phyloP scores from a whole-genome alignment of 176 grass and related monocot genomes.

The Oryza glumipatula region DNA sequence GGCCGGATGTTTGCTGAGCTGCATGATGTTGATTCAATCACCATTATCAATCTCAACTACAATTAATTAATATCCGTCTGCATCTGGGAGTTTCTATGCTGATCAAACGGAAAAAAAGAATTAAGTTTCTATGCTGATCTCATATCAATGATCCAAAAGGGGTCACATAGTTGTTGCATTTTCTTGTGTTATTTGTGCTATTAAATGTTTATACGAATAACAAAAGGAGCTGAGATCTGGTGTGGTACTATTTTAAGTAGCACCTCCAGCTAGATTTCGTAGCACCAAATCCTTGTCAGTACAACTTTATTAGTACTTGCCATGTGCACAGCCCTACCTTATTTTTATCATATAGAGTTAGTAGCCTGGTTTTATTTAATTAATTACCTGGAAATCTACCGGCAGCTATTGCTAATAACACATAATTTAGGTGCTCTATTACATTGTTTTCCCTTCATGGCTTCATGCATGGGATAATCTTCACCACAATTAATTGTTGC shows the following conservation, averaged over 20 bases:
- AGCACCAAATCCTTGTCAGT: not conserved
- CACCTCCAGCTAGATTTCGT: conserved; percentile 26
- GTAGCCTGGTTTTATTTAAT: not conserved
- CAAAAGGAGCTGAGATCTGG: not conserved
- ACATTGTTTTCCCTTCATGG: not conserved
- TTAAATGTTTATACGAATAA: not conserved
- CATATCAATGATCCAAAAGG: not conserved
- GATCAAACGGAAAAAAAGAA: not conserved
- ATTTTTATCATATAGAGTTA: not conserved
- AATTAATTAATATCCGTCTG: no score
- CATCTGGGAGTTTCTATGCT: not conserved
- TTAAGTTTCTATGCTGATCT: not conserved
- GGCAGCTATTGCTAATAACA: not conserved
- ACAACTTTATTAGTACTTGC: not conserved
- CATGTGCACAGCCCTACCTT: not conserved
- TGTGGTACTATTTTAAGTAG: not conserved
- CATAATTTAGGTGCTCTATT: not conserved
- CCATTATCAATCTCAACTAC: no score
- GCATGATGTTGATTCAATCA: no score
- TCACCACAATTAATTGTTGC: not conserved
- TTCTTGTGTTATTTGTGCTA: not conserved
- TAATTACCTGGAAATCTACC: not conserved
- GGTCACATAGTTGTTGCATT: not conserved
- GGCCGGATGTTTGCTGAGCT: no score
- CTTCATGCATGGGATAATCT: not conserved